These are phyloP conservation scores for Suhomyces sp. DNA, from an alignment of 805 yeast species.

Conservation along the genomic window DNA sequence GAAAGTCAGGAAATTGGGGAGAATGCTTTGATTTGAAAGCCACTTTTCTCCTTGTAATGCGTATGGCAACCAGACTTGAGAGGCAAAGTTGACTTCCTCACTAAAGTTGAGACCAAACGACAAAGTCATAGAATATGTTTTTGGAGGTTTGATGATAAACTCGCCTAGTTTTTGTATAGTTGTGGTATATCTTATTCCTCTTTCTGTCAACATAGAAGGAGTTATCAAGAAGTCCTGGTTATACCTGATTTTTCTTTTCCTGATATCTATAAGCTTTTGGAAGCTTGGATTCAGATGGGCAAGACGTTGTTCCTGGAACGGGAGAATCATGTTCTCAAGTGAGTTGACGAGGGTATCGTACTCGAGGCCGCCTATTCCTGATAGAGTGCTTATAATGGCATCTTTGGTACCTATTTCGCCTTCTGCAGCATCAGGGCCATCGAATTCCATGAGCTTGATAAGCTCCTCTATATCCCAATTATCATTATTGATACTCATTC, in stretches of 20 bases:
- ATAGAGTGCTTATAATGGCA: not conserved
- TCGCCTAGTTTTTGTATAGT: slow-evolving; percentile 63
- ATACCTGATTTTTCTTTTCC: slow-evolving; percentile 12
- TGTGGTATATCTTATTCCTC: slow-evolving; percentile 48
- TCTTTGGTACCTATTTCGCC: not conserved
- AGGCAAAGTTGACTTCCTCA: slow-evolving; percentile 58
- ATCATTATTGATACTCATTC: slow-evolving; percentile 9
- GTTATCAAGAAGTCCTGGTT: slow-evolving; percentile 49
- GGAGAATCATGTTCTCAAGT: slow-evolving; percentile 29
- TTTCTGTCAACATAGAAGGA: slow-evolving; percentile 44
- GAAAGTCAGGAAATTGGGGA: slow-evolving; percentile 54
- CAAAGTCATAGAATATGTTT: slow-evolving; percentile 47
- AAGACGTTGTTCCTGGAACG: slow-evolving; percentile 28
- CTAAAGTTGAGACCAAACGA: slow-evolving; percentile 56
- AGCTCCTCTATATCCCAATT: slow-evolving; percentile 21
- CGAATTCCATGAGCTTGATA: slow-evolving; percentile 12
- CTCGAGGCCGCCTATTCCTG: slow-evolving; percentile 12
- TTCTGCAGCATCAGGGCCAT: slow-evolving; percentile 11
- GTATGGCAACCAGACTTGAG: slow-evolving; percentile 51
- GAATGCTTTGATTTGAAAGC: slow-evolving; percentile 44
- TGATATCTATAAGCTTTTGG: slow-evolving; percentile 15
- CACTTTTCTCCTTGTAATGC: slow-evolving; percentile 50
- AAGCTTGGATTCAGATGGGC: slow-evolving; percentile 22
- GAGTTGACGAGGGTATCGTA: slow-evolving; percentile 28
- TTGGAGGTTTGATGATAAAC: slow-evolving; percentile 55